Evolutionary conservation across 805 yeast species (phyloP).

Genomic region (Torulaspora microellipsoides): DNA sequence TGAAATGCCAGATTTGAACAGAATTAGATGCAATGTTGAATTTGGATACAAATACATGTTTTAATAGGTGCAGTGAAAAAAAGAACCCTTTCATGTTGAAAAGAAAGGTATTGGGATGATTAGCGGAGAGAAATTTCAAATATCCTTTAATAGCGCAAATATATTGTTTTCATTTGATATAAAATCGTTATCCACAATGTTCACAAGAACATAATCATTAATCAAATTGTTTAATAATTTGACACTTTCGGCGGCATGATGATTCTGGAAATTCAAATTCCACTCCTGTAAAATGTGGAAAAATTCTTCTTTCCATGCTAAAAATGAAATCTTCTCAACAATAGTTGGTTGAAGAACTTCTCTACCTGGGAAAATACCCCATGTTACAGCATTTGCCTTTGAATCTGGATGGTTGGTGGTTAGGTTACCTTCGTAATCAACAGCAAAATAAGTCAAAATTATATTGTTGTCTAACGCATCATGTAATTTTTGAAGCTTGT

Average conservation of each 20-base stretch:
- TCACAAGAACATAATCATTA: conserved; percentile 66
- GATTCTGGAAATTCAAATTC: conserved; percentile 49
- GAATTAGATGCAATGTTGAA: conserved; percentile 15
- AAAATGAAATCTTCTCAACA: conserved; percentile 84
- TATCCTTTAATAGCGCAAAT: conserved; percentile 43
- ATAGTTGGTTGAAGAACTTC: conserved; percentile 95
- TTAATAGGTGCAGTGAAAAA: neutral
- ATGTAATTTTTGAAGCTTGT: conserved; percentile 18
- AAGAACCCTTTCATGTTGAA: neutral
- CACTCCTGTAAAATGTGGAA: conserved; percentile 79
- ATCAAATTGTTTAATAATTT: conserved; percentile 30
- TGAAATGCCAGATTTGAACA: conserved; percentile 23
- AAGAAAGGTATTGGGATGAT: too few relatives aligned
- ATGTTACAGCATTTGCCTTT: conserved; percentile 90
- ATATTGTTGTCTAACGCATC: conserved; percentile 40
- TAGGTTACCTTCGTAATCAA: conserved; percentile 52
- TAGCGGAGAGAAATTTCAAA: conserved; percentile 1
- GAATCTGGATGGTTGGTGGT: conserved; percentile 66
- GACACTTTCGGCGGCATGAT: conserved; percentile 32
- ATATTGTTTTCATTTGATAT: conserved; percentile 51
- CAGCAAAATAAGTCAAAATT: conserved; percentile 73
- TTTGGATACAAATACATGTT: conserved; percentile 2
- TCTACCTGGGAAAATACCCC: conserved; percentile 97
- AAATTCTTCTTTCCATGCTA: conserved; percentile 97
- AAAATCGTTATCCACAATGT: conserved; percentile 86